A percentile compares a stretch with the other conserved stretches of the same genome.
Conservation (phyloP, 352 stramenopile species). For the Globisporangium cylindrosporum region DNA sequence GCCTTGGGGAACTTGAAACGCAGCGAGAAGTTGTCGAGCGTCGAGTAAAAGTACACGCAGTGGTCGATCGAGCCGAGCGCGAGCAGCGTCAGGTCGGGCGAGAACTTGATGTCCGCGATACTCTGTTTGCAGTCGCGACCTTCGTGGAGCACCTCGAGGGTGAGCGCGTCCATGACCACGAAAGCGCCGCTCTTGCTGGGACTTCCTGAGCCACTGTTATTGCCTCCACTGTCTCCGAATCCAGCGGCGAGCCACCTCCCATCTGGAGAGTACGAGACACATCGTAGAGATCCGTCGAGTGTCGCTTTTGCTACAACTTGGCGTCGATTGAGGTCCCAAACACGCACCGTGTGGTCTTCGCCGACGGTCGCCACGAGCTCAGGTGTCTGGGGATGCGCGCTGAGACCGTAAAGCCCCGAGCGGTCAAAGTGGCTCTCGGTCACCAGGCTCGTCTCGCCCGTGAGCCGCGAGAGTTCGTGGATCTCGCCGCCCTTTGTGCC, state of each 20-base stretch:
- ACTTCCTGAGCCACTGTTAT: constrained; percentile 13
- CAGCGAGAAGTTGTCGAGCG: constrained; percentile 70
- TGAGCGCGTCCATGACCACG: constrained; percentile 57
- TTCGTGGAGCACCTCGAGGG: constrained; percentile 85
- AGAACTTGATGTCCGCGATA: constrained; percentile 84
- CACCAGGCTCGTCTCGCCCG: constrained; percentile 53
- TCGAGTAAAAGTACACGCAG: constrained; percentile 89
- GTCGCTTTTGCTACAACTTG: constrained; percentile 53
- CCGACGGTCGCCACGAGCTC: constrained; percentile 67
- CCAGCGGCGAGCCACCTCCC: constrained; percentile 67
- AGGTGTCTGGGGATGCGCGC: constrained; percentile 38
- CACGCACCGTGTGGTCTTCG: constrained; percentile 61
- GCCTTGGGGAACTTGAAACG: constrained; percentile 72
- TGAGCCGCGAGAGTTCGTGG: constrained; percentile 66
- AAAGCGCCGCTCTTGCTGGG: constrained; percentile 49
- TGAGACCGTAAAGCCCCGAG: constrained; percentile 46
- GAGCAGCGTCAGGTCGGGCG: constrained; percentile 81
- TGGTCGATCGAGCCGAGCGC: constrained; percentile 82
- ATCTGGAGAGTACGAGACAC: constrained; percentile 58
- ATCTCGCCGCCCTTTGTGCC: constrained; percentile 67
- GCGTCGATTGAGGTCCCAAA: constrained; percentile 62
- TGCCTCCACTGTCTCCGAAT: constrained; percentile 35
- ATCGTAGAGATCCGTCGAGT: constrained; percentile 56
- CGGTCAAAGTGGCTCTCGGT: constrained; percentile 63
- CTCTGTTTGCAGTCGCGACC: constrained; percentile 85